Evolutionary conservation across 2,329 filamentous ascomycete species (phyloP).

Genomic region (Biscogniauxia mediterranea): DNA sequence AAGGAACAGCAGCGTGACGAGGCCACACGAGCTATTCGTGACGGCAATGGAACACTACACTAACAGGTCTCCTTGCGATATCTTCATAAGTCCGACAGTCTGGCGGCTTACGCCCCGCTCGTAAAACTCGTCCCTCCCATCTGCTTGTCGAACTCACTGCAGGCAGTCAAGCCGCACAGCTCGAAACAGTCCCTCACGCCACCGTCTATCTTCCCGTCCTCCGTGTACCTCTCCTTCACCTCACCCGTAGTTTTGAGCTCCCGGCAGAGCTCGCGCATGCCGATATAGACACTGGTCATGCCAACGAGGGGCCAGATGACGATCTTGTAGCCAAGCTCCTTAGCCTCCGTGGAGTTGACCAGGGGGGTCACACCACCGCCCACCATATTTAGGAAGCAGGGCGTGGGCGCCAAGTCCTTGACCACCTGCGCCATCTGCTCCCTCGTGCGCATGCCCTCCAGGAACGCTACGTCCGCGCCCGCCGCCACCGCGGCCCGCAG

Average conservation of each 20-base stretch:
- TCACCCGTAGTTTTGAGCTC: slow-evolving; percentile 33
- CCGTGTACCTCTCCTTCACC: slow-evolving; percentile 27
- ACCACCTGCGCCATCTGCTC: slow-evolving; percentile 43
- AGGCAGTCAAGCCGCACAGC: slow-evolving; percentile 9
- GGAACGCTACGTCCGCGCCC: slow-evolving; percentile 53
- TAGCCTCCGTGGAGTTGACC: slow-evolving; percentile 26
- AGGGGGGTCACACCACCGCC: slow-evolving; percentile 34
- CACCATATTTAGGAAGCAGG: slow-evolving; percentile 34
- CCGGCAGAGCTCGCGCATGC: slow-evolving; percentile 30
- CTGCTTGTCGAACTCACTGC: slow-evolving; percentile 8
- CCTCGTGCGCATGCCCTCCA: slow-evolving; percentile 49
- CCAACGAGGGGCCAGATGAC: slow-evolving; percentile 34
- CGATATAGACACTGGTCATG: slow-evolving; percentile 32
- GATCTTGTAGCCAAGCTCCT: slow-evolving; percentile 30
- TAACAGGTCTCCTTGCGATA: too few species aligned
- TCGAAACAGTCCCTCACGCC: slow-evolving; percentile 15
- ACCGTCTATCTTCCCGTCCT: slow-evolving; percentile 25
- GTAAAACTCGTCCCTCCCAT: slow-evolving; percentile 12
- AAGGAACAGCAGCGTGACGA: too few species aligned
- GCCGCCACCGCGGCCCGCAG: slow-evolving; percentile 44
- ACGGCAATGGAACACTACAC: too few species aligned
- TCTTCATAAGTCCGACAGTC: too few species aligned
- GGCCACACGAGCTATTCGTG: too few species aligned
- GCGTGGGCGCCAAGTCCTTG: slow-evolving; percentile 33
- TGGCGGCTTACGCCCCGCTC: slow-evolving; percentile 1